A percentile compares a stretch with the other conserved stretches of the same genome.
phyloP scores from a whole-genome alignment of 257 asterid species.

The Solanum pinnatisectum region DNA sequence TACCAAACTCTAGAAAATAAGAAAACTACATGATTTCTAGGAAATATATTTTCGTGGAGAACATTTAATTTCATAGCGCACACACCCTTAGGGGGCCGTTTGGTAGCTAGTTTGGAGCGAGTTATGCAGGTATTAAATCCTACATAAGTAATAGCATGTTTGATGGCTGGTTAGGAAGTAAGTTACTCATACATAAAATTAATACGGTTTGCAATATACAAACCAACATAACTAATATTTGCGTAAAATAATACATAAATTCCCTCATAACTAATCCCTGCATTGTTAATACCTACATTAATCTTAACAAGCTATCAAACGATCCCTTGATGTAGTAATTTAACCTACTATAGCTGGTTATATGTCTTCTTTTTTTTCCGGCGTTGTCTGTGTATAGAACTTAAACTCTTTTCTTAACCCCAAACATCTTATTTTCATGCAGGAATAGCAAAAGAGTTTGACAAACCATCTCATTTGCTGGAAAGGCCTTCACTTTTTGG shows the following conservation, averaged over 20 bases:
- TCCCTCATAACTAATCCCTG: not conserved
- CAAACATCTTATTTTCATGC: not conserved
- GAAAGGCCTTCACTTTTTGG: slow-evolving; percentile 81
- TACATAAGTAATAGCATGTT: not conserved
- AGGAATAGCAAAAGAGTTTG: slow-evolving; percentile 82
- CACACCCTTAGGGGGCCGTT: not conserved
- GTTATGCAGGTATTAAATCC: not conserved
- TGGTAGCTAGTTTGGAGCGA: not conserved
- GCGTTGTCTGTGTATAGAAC: not conserved
- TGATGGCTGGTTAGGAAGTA: not conserved
- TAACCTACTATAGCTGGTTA: not conserved
- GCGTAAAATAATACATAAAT: not conserved
- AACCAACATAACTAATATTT: not conserved
- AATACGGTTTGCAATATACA: not conserved
- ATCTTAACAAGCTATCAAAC: not conserved
- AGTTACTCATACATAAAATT: not conserved
- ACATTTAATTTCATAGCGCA: not conserved
- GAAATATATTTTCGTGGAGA: not conserved
- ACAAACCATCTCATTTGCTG: slow-evolving; percentile 57
- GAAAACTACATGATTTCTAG: not conserved
- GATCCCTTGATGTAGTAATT: not conserved
- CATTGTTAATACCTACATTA: not conserved
- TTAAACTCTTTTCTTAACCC: not conserved
- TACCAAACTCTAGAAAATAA: not conserved
- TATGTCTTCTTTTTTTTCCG: not conserved